Conservation (phyloP, 2,329 filamentous ascomycete species). For the Amesomyces nigricolor region DNA sequence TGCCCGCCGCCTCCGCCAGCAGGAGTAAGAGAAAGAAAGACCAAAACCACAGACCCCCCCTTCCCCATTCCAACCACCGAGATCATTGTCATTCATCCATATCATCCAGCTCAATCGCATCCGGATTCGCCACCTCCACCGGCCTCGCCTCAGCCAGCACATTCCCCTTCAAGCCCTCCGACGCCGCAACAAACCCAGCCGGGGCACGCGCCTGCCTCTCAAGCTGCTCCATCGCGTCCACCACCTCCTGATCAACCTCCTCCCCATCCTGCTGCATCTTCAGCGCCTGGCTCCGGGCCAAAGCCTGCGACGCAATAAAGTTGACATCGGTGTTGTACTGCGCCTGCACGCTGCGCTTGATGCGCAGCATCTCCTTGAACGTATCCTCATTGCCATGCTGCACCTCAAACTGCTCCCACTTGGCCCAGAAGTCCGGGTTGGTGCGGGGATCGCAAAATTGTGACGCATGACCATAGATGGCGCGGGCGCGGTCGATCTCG, state of each 20-base stretch:
- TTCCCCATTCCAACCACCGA: conserved; percentile 6
- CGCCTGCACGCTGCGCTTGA: conserved; percentile 95
- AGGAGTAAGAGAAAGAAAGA: too few species aligned
- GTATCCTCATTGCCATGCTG: conserved; percentile 98
- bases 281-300: conserved; percentile 71
- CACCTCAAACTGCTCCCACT: conserved; percentile 96
- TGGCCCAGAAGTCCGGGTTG: conserved; percentile 85
- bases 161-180: conserved; percentile 62
- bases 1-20: neutral
- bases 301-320: conserved; percentile 92
- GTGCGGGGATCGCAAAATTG: conserved; percentile 96
- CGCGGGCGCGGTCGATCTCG: conserved; percentile 79
- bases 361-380: conserved; percentile 97
- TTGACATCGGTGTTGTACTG: conserved; percentile 99
- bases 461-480: conserved; percentile 93
- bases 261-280: conserved; percentile 42
- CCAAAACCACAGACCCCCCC: conserved; percentile 10
- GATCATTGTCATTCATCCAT: conserved; percentile 52
- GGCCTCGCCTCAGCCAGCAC: conserved; percentile 37
- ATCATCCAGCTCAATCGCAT: conserved; percentile 76
- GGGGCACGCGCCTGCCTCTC: conserved; percentile 86
- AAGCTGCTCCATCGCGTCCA: conserved; percentile 83
- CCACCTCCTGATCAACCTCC: conserved; percentile 45
- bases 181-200: conserved; percentile 85
- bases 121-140: conserved; percentile 62